Base-by-base conservation (phyloP, 1,284 basidiomycete species). In the Trametes polyzona region DNA sequence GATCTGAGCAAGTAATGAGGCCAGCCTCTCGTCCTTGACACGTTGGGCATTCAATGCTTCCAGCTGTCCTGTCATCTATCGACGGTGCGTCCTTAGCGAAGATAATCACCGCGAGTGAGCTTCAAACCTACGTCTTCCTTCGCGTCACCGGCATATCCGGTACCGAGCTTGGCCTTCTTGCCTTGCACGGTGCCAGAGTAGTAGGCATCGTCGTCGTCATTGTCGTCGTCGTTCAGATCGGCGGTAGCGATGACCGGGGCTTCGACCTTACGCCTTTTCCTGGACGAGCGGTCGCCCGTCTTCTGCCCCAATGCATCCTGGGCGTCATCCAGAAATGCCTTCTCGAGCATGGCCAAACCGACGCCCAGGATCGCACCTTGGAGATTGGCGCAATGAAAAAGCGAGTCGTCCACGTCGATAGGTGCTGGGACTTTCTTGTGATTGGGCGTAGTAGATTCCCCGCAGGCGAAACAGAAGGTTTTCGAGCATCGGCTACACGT, bases 321-420 rank as follows among this genome's bases (percentile, higher is more conserved):
- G 6, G 68, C 76, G 65, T 88, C 84, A 47, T 87, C 84, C 30
- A 78, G 71, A 65, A 86, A 93, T 43, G 82, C 73, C 49, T 84
- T 79, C 71, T 93, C 91, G 41, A 93, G 77, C 83, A 90, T 90
- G 23, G 84, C 84, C 37, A 95, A 81, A 8, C 93, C 94, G 37
- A 95, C 81, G 10, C 93, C 94, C 14, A 96, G 78, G 58, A 95
- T 86, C 11, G 90, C 84, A 36, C 93, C 93, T 74, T 96, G 94
- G 24, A 95, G 69, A 67, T 92, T 90, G 3, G 91, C 81, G 71
- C 94, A 96, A 73, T 96, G 94, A 69, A 95, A 92, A 40, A 96
- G 74, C 4, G 80, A 78, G 56, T 84, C 79, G 40, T 83, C 77
- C 47, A 77, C 75, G 35, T 73, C 73, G 30, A 60, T 49, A 12